A percentile compares a stretch with the other conserved stretches of the same genome.
These are phyloP conservation scores for Suillus hirtellus DNA, from an alignment of 768 basidiomycete species.

Conservation along the genomic window DNA sequence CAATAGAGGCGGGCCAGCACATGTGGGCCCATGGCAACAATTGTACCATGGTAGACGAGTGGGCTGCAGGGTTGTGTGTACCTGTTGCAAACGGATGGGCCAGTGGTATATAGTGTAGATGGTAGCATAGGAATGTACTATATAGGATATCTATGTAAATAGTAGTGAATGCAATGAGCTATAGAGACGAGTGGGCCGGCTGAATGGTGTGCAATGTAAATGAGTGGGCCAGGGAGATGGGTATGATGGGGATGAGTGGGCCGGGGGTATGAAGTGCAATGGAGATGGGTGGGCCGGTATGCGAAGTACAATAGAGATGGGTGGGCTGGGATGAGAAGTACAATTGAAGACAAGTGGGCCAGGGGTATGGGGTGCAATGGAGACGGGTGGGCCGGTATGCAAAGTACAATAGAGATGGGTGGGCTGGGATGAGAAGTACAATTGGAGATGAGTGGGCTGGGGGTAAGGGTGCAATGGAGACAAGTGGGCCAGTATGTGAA, in stretches of 20 bases:
- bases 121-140: background rate
- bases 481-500: background rate
- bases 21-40: background rate
- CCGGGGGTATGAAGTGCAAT: background rate
- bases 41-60: background rate
- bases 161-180: background rate
- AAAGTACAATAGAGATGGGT: no score
- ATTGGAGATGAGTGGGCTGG: background rate
- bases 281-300: background rate
- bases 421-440: no score
- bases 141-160: background rate
- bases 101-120: background rate
- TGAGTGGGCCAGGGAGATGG: background rate
- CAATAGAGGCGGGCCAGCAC: background rate
- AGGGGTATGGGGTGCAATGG: background rate
- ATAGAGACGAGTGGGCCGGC: background rate
- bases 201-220: background rate
- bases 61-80: background rate
- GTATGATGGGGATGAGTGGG: background rate
- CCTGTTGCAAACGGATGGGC: background rate
- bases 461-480: background rate
- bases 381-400: background rate
- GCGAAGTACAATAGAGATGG: background rate
- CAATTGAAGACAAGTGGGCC: background rate
- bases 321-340: background rate